phyloP scores from a whole-genome alignment of 1,284 basidiomycete genomes.

The Cutaneotrichosporon sp. region DNA sequence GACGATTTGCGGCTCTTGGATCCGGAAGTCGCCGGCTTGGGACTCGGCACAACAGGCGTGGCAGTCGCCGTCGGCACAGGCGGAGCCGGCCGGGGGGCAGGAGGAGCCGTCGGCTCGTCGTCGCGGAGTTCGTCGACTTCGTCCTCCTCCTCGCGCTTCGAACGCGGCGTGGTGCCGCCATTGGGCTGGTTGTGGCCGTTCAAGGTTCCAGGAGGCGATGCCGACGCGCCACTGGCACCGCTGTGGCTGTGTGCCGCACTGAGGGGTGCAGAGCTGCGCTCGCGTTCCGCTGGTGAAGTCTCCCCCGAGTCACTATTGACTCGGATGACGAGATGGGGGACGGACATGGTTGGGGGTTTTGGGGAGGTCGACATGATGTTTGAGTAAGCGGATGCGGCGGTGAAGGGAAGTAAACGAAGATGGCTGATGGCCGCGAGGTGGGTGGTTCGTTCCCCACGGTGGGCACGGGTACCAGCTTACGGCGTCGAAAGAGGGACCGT shows the following conservation, averaged over 20 bases:
- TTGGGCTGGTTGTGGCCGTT: background rate
- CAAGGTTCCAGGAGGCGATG: background rate
- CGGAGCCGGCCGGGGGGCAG: slow-evolving; percentile 1
- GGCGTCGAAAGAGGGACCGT: background rate
- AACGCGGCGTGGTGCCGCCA: background rate
- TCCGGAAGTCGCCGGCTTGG: slow-evolving; percentile 13
- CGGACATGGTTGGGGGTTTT: slow-evolving; percentile 11
- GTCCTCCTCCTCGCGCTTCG: slow-evolving; percentile 13
- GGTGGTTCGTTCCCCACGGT: background rate
- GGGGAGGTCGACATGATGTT: slow-evolving; percentile 13
- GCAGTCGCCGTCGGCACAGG: background rate
- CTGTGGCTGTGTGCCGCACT: background rate
- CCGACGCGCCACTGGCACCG: background rate
- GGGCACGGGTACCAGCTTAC: background rate
- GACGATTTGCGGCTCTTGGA: slow-evolving; percentile 33
- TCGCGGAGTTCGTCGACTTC: slow-evolving; percentile 24
- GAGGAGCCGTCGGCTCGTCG: slow-evolving; percentile 12
- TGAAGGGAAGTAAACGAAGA: background rate
- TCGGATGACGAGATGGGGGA: slow-evolving; percentile 15
- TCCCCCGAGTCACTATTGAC: slow-evolving; percentile 10
- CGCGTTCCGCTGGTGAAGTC: background rate
- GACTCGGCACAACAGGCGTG: slow-evolving; percentile 11
- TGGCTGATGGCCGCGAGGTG: background rate
- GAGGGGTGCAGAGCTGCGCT: slow-evolving; percentile 1
- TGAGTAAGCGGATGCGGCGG: background rate